These are phyloP conservation scores for Mortierella sp. DNA, from an alignment of 371 early-diverging fungal genomes.

Conservation along the genomic window DNA sequence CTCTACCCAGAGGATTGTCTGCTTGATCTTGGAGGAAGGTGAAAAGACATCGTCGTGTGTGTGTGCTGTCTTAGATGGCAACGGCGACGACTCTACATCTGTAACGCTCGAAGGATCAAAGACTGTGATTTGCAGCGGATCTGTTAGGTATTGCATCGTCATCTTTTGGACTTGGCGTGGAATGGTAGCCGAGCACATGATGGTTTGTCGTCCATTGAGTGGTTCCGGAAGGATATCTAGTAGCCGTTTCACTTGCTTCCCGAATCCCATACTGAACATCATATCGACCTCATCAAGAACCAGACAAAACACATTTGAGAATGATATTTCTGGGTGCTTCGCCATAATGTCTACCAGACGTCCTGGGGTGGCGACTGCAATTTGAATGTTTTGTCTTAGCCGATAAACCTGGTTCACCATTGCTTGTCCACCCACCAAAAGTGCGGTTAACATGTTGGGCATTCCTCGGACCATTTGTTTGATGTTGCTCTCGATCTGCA, in stretches of 20 bases:
- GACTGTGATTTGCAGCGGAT: constrained; percentile 44
- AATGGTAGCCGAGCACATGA: constrained; percentile 63
- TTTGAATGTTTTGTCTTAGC: constrained; percentile 65
- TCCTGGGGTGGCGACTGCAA: constrained; percentile 70
- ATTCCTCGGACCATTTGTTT: constrained; percentile 59
- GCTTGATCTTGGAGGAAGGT: constrained; percentile 60
- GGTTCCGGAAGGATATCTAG: constrained; percentile 57
- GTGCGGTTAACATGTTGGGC: constrained; percentile 63
- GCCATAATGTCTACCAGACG: constrained; percentile 62
- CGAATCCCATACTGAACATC: constrained; percentile 67
- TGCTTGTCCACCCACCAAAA: constrained; percentile 67
- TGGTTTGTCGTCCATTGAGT: constrained; percentile 56
- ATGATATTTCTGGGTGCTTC: constrained; percentile 54
- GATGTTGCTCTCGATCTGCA: constrained; percentile 60
- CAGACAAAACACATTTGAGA: constrained; percentile 62
- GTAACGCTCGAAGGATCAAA: constrained; percentile 13
- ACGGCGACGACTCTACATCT: not conserved
- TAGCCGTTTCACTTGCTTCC: constrained; percentile 59
- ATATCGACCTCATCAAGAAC: constrained; percentile 72
- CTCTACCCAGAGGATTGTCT: constrained; percentile 73
- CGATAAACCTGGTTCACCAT: constrained; percentile 63
- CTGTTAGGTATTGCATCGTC: constrained; percentile 20
- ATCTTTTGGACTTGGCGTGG: constrained; percentile 44
- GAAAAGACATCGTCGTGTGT: constrained; percentile 23
- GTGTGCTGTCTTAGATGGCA: not conserved